Base-by-base conservation (phyloP, 1,139 yeast species). In the Spathaspora sp. region DNA sequence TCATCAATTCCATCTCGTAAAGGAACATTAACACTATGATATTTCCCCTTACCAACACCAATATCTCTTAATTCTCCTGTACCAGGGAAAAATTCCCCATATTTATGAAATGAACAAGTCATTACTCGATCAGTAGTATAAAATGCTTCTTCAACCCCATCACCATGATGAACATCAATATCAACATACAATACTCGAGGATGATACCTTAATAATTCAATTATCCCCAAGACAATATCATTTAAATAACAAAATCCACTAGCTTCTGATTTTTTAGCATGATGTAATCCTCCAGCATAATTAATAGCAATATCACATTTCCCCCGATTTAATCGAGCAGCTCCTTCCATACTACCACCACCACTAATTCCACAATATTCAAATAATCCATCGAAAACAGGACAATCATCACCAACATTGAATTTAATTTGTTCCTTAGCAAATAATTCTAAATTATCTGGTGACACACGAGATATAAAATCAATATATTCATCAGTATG, bases 331-430 rank as follows among this genome's bases (percentile, higher is more conserved):
- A 93, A 76, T 51, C 97, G 80, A 6, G 97, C 93, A 1, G 98
- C 96, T 38, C 97, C 98, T 65, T 93, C 99, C 88, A 93, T 86
- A 17, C 96, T 87, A 1, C 97, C 98, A 44, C 99, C 99, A 16
- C 97, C 96, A 38, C 89, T 84, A 47, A 91, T 89, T 39, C 95
- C 89, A 66, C 97, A 90, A 64, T 87, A 93, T 66, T 93, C 99
- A 63, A 89, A 91, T 57, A 93, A 75, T 5, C 99, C 99, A 66
- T 93, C 97, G 65, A 93, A 93, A 15, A 90, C 96, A 3, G 97
- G 97, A 67, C 97, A 90, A 64, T 93, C 99, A 63, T 91, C 97
- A 41, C 97, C 98, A 33, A 93, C 97, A 64, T 93, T 91, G 72
- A 93, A 93, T 66, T 90, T 89, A 47, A 87, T 88, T 63, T 89